A percentile compares a stretch with the other conserved stretches of the same genome.
Conservation (phyloP, 2,329 filamentous ascomycete genomes). For the Alternaria sp. region DNA sequence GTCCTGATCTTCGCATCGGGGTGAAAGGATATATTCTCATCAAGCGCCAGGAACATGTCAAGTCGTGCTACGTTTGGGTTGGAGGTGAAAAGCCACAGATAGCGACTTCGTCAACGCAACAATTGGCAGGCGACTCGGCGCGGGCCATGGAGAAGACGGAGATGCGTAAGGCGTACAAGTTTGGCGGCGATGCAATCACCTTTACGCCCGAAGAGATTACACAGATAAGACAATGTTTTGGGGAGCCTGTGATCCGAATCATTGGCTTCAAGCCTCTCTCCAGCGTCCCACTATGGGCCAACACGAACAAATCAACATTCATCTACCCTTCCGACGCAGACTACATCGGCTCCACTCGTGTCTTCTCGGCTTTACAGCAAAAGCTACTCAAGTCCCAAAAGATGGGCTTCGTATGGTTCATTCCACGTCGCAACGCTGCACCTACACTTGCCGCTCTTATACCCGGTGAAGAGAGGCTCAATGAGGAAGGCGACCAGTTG, state of each 20-base stretch:
- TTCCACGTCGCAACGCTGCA: constrained; percentile 78
- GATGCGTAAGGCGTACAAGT: constrained; percentile 92
- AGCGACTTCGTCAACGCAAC: constrained; percentile 73
- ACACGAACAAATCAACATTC: constrained; percentile 84
- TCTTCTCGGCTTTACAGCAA: constrained; percentile 88
- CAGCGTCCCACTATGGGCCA: constrained; percentile 80
- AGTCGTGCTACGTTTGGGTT: constrained; percentile 87
- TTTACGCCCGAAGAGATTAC: constrained; percentile 87
- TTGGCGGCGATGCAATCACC: constrained; percentile 86
- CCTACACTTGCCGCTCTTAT: constrained; percentile 83
- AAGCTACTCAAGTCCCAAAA: constrained; percentile 82
- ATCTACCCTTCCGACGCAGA: constrained; percentile 93
- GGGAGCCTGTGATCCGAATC: constrained; percentile 80
- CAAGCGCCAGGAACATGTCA: constrained; percentile 79
- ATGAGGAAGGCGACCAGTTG: constrained; percentile 69
- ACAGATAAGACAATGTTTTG: constrained; percentile 74
- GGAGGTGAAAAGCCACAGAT: constrained; percentile 86
- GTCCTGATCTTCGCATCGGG: constrained; percentile 81
- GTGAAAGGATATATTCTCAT: constrained; percentile 92
- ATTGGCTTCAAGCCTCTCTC: constrained; percentile 90
- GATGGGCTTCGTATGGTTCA: constrained; percentile 87
- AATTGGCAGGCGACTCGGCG: constrained; percentile 78
- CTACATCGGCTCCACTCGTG: constrained; percentile 87
- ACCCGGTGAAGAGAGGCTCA: constrained; percentile 71
- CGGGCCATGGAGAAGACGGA: constrained; percentile 79